phyloP scores from a whole-genome alignment of 495 filamentous ascomycete genomes.

The Penicillium macrosclerotiorum region DNA sequence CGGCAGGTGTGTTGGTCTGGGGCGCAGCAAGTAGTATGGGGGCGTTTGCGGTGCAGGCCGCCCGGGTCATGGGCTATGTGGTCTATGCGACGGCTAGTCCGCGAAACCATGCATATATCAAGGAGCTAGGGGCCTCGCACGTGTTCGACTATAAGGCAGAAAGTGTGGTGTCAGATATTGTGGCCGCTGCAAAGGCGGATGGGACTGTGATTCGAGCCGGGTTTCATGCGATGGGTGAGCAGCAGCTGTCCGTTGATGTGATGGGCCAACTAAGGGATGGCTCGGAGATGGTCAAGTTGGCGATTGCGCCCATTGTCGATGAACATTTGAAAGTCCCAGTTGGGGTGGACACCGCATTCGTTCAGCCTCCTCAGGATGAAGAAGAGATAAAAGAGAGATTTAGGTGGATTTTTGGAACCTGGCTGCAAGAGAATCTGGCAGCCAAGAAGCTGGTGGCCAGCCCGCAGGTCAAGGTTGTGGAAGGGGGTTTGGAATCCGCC shows the following conservation, averaged over 20 bases:
- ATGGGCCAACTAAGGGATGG: slow-evolving; percentile 2
- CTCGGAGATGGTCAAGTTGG: slow-evolving; percentile 3
- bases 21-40: slow-evolving; percentile 42
- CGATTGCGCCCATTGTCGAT: slow-evolving; percentile 13
- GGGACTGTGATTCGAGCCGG: slow-evolving; percentile 3
- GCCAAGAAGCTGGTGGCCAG: slow-evolving; percentile 12
- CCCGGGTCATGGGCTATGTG: slow-evolving; percentile 8
- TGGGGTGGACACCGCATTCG: slow-evolving; percentile 9
- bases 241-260: slow-evolving; percentile 12
- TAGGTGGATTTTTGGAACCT: slow-evolving; percentile 9
- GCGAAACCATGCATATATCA: slow-evolving; percentile 14
- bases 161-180: slow-evolving; percentile 5
- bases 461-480: slow-evolving; percentile 17
- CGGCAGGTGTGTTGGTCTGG: slow-evolving; percentile 34
- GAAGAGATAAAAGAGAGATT: slow-evolving; percentile 3
- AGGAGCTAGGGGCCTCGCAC: slow-evolving; percentile 6
- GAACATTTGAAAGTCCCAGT: slow-evolving; percentile 8
- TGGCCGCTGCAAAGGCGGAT: slow-evolving; percentile 7
- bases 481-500: slow-evolving; percentile 14
- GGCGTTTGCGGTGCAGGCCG: slow-evolving; percentile 35
- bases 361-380: not conserved
- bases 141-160: slow-evolving; percentile 16
- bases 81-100: slow-evolving; percentile 17
- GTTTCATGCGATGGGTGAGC: slow-evolving; percentile 10
- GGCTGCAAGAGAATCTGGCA: slow-evolving; percentile 13